Percentiles rank a stretch among this genome's conserved stretches.
phyloP scores from a whole-genome alignment of 2,329 filamentous ascomycete genomes.

The Ramularia endophylla region DNA sequence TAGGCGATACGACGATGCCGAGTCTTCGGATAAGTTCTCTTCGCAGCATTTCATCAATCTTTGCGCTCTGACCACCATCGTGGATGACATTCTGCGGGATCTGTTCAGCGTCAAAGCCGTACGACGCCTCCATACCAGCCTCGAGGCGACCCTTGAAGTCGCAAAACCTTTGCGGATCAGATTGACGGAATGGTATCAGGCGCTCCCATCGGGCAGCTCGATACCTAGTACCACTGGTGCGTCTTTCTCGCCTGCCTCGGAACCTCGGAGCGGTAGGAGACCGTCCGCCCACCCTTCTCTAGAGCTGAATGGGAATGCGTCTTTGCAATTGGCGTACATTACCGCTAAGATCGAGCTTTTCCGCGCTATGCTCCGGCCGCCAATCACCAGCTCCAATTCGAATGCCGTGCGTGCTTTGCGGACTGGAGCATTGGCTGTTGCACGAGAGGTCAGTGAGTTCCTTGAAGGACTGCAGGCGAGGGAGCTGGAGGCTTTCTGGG shows the following conservation, averaged over 20 bases:
- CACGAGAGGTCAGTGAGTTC: constrained; percentile 28
- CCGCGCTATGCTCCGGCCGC: constrained; percentile 44
- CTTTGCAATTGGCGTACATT: constrained; percentile 47
- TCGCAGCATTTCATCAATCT: constrained; percentile 46
- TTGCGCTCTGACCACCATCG: constrained; percentile 46
- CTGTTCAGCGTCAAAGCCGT: constrained; percentile 29
- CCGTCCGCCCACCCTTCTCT: constrained; percentile 5
- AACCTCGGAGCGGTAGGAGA: constrained; percentile 2
- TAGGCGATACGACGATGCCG: constrained; percentile 11
- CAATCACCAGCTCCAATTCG: constrained; percentile 23
- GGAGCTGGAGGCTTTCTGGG: constrained; percentile 32
- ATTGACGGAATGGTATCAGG: constrained; percentile 45
- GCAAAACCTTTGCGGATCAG: constrained; percentile 45
- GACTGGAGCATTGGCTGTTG: constrained; percentile 28
- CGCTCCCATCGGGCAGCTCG: constrained; percentile 34
- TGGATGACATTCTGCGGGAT: constrained; percentile 46
- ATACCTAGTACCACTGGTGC: background rate
- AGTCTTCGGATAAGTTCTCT: constrained; percentile 8
- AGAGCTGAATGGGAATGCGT: constrained; percentile 41
- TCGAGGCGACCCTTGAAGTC: constrained; percentile 40
- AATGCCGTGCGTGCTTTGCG: constrained; percentile 27
- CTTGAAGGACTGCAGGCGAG: constrained; percentile 25
- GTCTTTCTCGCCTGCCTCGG: background rate
- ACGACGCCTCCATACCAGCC: constrained; percentile 40
- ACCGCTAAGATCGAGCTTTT: constrained; percentile 49